Conservation (phyloP, 352 stramenopile genomes). For the Globisporangium okanoganense region DNA sequence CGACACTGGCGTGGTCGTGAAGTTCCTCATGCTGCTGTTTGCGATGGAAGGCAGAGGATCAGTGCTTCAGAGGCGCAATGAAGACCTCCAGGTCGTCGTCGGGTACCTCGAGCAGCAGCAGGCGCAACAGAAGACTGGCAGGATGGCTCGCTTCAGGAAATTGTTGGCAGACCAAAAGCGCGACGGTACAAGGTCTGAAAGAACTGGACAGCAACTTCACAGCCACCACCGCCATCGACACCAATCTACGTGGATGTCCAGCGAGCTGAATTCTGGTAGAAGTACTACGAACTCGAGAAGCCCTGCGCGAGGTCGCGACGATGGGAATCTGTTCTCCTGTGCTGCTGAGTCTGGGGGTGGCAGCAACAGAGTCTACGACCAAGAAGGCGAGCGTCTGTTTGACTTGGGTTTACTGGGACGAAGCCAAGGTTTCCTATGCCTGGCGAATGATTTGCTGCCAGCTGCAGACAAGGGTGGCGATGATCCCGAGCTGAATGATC, state of each 20-base stretch:
- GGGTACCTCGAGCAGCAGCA: constrained; percentile 44
- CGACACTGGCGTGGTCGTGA: constrained; percentile 37
- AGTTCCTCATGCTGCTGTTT: constrained; percentile 78
- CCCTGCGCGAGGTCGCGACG: not conserved
- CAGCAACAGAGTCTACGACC: not conserved
- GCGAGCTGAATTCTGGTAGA: not conserved
- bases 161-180: constrained; percentile 31
- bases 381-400: not conserved
- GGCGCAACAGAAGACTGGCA: constrained; percentile 27
- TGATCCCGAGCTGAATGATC: not conserved
- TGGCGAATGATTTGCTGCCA: not conserved
- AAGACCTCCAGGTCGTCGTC: constrained; percentile 54
- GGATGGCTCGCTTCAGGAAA: constrained; percentile 41
- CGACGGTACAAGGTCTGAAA: not conserved
- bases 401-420: not conserved
- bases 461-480: not conserved
- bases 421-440: not conserved
- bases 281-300: not conserved
- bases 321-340: constrained; percentile 2
- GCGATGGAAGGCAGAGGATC: constrained; percentile 68
- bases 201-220: not conserved
- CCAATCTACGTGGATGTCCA: not conserved
- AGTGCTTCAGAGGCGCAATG: constrained; percentile 48
- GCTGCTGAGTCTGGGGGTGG: not conserved
- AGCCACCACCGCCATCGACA: not conserved